Evolutionary conservation across 75 land plant species (phyloP), one percentile per base, ranked within the genome.

Genomic region (Chamaecyparis obtusa): DNA sequence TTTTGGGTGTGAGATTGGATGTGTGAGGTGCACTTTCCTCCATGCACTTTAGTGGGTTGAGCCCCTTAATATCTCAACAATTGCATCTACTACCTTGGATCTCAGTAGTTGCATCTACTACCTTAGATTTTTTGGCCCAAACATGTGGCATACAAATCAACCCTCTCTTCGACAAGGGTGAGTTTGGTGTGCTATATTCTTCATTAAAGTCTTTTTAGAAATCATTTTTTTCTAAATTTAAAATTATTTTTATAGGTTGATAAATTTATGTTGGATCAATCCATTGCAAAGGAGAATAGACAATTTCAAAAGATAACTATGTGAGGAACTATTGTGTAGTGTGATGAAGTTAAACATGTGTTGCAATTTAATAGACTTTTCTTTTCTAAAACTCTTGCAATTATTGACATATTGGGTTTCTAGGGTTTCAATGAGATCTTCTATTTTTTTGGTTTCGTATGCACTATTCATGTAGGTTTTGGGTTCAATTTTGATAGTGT

Each of bases 301-400:
- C 32, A 71, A 30, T 71, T 30, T 11, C 10, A 35, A 71, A 13
- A 32, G 30, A 9, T 10, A 32, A 13, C 75, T 14, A 32, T 71
- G 30, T 9, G 35, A 71, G 2, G 35, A 71, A n/a, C 32, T 32
- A 54, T 16, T 36, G 36, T 72, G 87, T 8, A 78, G 3, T n/a
- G n/a, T n/a, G n/a, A n/a, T n/a, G n/a, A n/a, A n/a, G n/a, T n/a
- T n/a, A n/a, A n/a, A n/a, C n/a, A n/a, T n/a, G n/a, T n/a, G n/a
- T n/a, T n/a, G n/a, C 89, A 85, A 69, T 89, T 91, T 35, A 89
- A 91, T 64, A 90, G 90, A 51, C 54, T 91, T 79, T 86, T 89
- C 49, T 91, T 91, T 32, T 89, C 89, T 54, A 90, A 91, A 71
- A 89, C 92, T 35, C 87, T 91, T 41, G 86, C 87, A 36, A 91